phyloP scores from a whole-genome alignment of 2,329 filamentous ascomycete genomes.

The Pestalotiopsis sp. region DNA sequence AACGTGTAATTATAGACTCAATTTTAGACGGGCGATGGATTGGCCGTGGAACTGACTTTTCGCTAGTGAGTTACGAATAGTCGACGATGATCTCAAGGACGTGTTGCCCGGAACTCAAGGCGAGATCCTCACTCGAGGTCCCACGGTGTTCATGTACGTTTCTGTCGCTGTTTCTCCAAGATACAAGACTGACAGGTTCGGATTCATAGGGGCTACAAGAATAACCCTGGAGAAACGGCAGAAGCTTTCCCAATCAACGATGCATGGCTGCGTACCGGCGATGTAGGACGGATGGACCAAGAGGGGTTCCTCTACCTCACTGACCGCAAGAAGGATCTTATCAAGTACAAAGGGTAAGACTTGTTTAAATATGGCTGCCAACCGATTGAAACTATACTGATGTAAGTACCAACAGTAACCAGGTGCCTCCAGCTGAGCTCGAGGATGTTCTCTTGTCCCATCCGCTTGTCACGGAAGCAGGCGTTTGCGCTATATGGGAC shows the following conservation, averaged over 20 bases:
- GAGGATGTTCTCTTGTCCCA: constrained; percentile 37
- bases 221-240: constrained; percentile 63
- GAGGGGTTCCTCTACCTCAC: constrained; percentile 72
- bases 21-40: background rate
- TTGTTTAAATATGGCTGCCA: no score
- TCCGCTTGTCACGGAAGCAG: constrained; percentile 46
- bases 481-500: constrained; percentile 33
- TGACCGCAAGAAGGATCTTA: constrained; percentile 68
- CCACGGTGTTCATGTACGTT: constrained; percentile 66
- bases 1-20: constrained; percentile 55
- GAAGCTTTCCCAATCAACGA: constrained; percentile 49
- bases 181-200: background rate
- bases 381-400: background rate
- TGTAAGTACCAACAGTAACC: constrained; percentile 41
- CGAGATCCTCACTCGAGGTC: constrained; percentile 66
- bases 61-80: constrained; percentile 36
- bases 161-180: background rate
- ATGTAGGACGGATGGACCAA: constrained; percentile 68
- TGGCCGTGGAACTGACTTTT: background rate
- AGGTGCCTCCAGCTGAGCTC: constrained; percentile 63
- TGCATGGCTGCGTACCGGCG: constrained; percentile 74
- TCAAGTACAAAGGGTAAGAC: constrained; percentile 43
- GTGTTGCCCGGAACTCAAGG: constrained; percentile 50
- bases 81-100: constrained; percentile 60
- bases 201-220: constrained; percentile 49